A percentile compares a stretch with the other conserved stretches of the same genome.
These are phyloP conservation scores for Cyamopsis tetragonoloba DNA, from an alignment of 306 rosid genomes.

Conservation along the genomic window DNA sequence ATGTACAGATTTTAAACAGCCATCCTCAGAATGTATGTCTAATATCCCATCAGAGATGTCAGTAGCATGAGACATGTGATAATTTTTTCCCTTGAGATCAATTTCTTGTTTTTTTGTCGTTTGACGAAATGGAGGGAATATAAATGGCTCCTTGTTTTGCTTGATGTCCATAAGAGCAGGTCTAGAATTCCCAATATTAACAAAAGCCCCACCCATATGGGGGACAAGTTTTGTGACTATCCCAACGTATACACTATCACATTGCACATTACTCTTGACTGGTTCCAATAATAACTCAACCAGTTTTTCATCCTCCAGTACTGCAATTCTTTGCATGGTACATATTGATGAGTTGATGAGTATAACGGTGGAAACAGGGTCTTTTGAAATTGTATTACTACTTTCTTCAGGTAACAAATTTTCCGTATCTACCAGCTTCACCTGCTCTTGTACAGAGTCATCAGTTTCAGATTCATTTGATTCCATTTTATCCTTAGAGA, in stretches of 20 bases:
- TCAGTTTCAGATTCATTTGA: slow-evolving; percentile 36
- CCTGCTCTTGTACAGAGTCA: slow-evolving; percentile 35
- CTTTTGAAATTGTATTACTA: slow-evolving; percentile 37
- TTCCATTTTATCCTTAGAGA: slow-evolving; percentile 41
- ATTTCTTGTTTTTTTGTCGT: slow-evolving; percentile 44
- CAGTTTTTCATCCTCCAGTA: slow-evolving; percentile 74
- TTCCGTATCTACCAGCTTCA: slow-evolving; percentile 44
- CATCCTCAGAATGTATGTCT: slow-evolving; percentile 43
- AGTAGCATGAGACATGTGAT: slow-evolving; percentile 24
- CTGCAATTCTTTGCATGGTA: slow-evolving; percentile 98
- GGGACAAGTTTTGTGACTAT: slow-evolving; percentile 84
- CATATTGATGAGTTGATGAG: slow-evolving; percentile 93
- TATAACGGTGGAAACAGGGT: slow-evolving; percentile 59
- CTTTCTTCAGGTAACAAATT: slow-evolving; percentile 51
- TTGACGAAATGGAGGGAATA: slow-evolving; percentile 81
- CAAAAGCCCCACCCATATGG: slow-evolving; percentile 96
- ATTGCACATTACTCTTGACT: slow-evolving; percentile 88
- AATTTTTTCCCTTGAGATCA: slow-evolving; percentile 41
- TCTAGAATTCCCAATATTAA: slow-evolving; percentile 76
- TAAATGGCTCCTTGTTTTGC: slow-evolving; percentile 76
- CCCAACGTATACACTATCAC: slow-evolving; percentile 89
- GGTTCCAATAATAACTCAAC: slow-evolving; percentile 92
- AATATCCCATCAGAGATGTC: slow-evolving; percentile 34
- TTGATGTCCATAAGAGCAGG: slow-evolving; percentile 82
- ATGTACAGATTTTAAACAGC: slow-evolving; percentile 40